A percentile compares a stretch with the other conserved stretches of the same genome.
These are phyloP conservation scores for Cochlearia excelsa DNA, from an alignment of 345 rosid genomes.

Conservation along the genomic window DNA sequence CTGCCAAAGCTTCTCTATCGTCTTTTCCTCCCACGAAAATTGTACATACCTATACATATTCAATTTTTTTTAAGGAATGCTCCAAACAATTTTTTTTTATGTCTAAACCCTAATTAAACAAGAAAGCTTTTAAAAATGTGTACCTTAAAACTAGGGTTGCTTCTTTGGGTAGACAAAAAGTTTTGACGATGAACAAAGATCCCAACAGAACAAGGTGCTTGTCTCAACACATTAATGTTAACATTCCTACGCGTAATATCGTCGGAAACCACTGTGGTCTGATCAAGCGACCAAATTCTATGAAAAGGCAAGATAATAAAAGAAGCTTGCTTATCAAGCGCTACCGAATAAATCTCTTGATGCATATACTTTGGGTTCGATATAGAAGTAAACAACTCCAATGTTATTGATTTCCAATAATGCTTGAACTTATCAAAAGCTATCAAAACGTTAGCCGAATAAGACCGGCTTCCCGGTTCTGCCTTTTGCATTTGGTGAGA, in stretches of 20 bases:
- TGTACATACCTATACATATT: slow-evolving; percentile 18
- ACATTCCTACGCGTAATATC: slow-evolving; percentile 29
- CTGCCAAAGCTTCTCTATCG: slow-evolving; percentile 57
- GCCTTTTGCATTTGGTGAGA: slow-evolving; percentile 38
- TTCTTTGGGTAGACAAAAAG: slow-evolving; percentile 9
- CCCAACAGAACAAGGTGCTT: slow-evolving; percentile 62
- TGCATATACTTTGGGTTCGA: slow-evolving; percentile 46
- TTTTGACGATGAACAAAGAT: slow-evolving; percentile 41
- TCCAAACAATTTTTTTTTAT: too few relatives aligned
- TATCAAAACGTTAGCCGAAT: slow-evolving; percentile 27
- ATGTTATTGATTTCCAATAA: slow-evolving; percentile 20
- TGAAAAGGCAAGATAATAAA: slow-evolving; percentile 58
- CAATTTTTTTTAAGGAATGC: too few relatives aligned
- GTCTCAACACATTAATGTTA: slow-evolving; percentile 44
- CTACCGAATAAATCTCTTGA: slow-evolving; percentile 50
- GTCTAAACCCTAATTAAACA: too few relatives aligned
- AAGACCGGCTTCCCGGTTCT: slow-evolving; percentile 27
- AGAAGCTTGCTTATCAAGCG: slow-evolving; percentile 44
- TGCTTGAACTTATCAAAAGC: slow-evolving; percentile 30
- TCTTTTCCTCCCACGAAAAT: slow-evolving; percentile 63
- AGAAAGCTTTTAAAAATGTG: background rate
- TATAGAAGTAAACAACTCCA: slow-evolving; percentile 33
- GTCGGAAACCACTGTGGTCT: slow-evolving; percentile 35
- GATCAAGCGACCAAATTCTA: slow-evolving; percentile 43
- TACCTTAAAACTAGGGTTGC: slow-evolving; percentile 15